Conservation (phyloP, 306 rosid genomes). For the Comarum palustre region DNA sequence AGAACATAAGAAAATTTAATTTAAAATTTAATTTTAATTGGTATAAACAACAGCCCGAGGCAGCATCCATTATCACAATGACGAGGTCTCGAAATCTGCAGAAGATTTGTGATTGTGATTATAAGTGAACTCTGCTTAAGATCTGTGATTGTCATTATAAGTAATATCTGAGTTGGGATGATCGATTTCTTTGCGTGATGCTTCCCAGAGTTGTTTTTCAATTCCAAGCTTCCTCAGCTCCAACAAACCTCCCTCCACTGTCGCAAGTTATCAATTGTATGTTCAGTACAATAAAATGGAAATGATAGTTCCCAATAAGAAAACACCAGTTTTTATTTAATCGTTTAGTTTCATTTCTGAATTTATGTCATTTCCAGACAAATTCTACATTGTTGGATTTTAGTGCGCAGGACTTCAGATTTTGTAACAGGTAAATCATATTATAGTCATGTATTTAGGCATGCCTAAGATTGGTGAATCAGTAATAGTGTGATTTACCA, state of each 20-base stretch:
- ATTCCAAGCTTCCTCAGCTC: constrained; percentile 91
- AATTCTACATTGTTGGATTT: background rate
- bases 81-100: constrained; percentile 46
- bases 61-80: constrained; percentile 29
- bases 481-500: constrained; percentile 45
- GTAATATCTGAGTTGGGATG: constrained; percentile 42
- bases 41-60: constrained; percentile 22
- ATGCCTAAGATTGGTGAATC: background rate
- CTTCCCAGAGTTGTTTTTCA: constrained; percentile 97
- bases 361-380: background rate
- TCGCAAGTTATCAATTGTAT: constrained; percentile 15
- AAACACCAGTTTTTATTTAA: background rate
- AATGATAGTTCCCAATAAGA: background rate
- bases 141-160: constrained; percentile 22
- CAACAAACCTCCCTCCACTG: constrained; percentile 85
- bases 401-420: background rate
- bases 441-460: background rate
- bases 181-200: constrained; percentile 85
- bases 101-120: constrained; percentile 42
- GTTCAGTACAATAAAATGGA: constrained; percentile 4
- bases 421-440: background rate
- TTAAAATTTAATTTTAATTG: constrained; percentile 19
- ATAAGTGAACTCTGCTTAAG: too few relatives aligned
- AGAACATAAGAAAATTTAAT: constrained; percentile 14
- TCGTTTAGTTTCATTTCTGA: background rate